phyloP scores from a whole-genome alignment of 768 basidiomycete species.

The Naganishia antarctica region DNA sequence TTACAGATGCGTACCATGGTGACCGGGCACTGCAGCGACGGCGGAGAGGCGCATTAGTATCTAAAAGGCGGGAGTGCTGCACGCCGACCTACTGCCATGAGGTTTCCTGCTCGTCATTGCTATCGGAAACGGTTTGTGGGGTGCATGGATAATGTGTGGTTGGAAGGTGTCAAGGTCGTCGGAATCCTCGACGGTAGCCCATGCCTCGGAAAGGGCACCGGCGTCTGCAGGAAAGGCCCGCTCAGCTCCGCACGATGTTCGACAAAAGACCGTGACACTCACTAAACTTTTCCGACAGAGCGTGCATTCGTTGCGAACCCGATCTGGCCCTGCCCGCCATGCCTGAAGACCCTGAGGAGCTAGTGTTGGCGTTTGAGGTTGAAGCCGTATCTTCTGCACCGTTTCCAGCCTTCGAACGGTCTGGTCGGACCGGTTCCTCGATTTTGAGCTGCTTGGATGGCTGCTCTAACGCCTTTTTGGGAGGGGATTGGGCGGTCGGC shows the following conservation, averaged over 20 bases:
- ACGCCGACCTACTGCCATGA: conserved; percentile 53
- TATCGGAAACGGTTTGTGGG: conserved; percentile 62
- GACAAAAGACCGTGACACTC: conserved; percentile 25
- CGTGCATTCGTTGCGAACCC: conserved; percentile 43
- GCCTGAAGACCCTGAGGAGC: neutral
- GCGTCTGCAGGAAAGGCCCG: conserved; percentile 34
- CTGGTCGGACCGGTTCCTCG: conserved; percentile 6
- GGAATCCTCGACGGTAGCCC: conserved; percentile 51
- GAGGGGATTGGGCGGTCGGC: neutral
- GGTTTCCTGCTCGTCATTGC: conserved; percentile 64
- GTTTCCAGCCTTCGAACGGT: neutral
- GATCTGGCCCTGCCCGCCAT: conserved; percentile 21
- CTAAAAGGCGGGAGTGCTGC: conserved; percentile 14
- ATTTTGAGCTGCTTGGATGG: conserved; percentile 22
- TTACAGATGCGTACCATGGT: conserved; percentile 41
- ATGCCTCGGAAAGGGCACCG: conserved; percentile 50
- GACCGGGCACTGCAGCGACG: conserved; percentile 50
- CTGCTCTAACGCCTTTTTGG: conserved; percentile 11
- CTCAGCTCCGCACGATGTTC: neutral
- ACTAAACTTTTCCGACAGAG: conserved; percentile 49
- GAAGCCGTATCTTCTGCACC: too few species aligned
- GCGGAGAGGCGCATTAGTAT: neutral
- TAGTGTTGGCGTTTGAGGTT: neutral
- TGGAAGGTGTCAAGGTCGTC: conserved; percentile 56
- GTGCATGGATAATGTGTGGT: conserved; percentile 60